Evolutionary conservation across 2,329 filamentous ascomycete genomes (phyloP).

Genomic region (Metarhizium guizhouense): DNA sequence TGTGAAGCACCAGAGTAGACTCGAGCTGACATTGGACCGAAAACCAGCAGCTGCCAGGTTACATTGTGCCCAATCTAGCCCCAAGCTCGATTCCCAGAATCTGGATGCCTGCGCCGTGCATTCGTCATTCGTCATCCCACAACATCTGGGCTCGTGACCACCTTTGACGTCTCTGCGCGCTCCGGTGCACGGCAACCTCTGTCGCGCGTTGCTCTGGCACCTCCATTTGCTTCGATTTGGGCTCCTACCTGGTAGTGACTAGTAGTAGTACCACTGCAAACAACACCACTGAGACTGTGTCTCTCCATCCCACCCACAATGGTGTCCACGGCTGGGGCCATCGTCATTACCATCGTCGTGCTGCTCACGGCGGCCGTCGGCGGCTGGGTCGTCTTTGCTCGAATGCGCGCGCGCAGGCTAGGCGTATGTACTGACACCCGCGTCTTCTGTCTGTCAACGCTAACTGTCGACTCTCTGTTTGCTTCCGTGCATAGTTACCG

Average conservation of each 20-base stretch:
- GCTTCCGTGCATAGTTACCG: conserved; percentile 44
- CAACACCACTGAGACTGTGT: background rate
- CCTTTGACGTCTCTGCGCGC: background rate
- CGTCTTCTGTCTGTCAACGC: background rate
- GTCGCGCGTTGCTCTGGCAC: background rate
- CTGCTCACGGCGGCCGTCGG: conserved; percentile 46
- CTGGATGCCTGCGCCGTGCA: background rate
- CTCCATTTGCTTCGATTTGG: background rate
- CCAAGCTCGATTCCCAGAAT: background rate
- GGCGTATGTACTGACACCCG: conserved; percentile 41
- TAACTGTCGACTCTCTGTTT: background rate
- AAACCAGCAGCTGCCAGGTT: no score
- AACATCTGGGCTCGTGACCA: background rate
- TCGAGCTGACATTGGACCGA: no score
- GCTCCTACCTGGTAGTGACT: background rate
- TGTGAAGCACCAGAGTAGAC: no score
- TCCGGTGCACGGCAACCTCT: background rate
- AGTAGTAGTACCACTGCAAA: no score
- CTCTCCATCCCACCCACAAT: conserved; percentile 27
- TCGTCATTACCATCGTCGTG: conserved; percentile 65
- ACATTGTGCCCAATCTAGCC: background rate
- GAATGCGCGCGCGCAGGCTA: conserved; percentile 62
- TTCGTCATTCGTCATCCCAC: background rate
- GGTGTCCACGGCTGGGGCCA: conserved; percentile 52
- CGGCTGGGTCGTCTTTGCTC: conserved; percentile 63